These are phyloP conservation scores for Phytophthora cactorum DNA, from an alignment of 352 stramenopile species.

Conservation along the genomic window DNA sequence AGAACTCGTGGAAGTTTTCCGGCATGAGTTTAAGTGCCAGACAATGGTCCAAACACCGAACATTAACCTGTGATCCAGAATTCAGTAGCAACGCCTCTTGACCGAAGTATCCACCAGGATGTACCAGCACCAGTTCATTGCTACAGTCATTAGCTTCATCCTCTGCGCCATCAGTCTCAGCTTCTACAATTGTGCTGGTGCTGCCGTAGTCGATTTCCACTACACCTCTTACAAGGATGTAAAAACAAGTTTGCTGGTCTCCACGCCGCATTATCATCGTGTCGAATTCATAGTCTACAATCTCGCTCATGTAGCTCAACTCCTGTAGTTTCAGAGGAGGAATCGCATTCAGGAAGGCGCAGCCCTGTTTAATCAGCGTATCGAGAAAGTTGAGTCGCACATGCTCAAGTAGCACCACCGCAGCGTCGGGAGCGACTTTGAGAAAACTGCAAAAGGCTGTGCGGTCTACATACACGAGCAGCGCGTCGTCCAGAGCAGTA, in stretches of 20 bases:
- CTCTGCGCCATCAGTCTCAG: constrained; percentile 6
- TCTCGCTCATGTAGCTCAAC: constrained; percentile 57
- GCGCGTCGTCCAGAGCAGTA: constrained; percentile 60
- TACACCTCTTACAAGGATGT: constrained; percentile 50
- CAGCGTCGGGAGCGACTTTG: constrained; percentile 65
- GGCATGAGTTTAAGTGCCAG: constrained; percentile 49
- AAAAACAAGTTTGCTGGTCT: constrained; percentile 46
- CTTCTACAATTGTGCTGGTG: constrained; percentile 10
- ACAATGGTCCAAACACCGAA: constrained; percentile 49
- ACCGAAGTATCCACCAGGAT: constrained; percentile 68
- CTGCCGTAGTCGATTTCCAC: constrained; percentile 45
- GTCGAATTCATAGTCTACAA: constrained; percentile 44
- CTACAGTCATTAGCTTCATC: not conserved
- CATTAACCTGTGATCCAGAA: constrained; percentile 41
- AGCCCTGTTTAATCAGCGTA: constrained; percentile 66
- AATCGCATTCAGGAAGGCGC: constrained; percentile 60
- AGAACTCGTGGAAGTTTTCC: constrained; percentile 60
- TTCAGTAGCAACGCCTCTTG: constrained; percentile 70
- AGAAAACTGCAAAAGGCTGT: constrained; percentile 76
- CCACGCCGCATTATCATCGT: constrained; percentile 38
- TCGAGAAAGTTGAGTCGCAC: constrained; percentile 67
- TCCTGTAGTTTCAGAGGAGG: constrained; percentile 61
- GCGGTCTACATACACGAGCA: constrained; percentile 76
- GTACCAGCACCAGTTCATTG: constrained; percentile 42
- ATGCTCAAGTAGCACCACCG: constrained; percentile 63